phyloP scores from a whole-genome alignment of 2,329 filamentous ascomycete species.

The Alternaria metachromatica region DNA sequence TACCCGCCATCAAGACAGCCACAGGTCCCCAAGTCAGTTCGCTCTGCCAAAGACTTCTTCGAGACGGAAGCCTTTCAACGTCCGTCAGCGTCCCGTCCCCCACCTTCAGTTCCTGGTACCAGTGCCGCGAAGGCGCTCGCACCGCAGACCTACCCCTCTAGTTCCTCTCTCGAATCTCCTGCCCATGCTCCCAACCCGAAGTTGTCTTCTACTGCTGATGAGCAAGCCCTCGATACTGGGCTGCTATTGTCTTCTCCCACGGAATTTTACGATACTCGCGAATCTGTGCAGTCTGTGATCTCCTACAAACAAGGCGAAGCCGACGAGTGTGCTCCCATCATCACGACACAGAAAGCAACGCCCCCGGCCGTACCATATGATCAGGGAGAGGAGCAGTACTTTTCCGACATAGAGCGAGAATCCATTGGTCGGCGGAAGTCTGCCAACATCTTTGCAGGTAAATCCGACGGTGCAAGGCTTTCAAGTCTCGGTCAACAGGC shows the following conservation, averaged over 20 bases:
- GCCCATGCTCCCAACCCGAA: conserved; percentile 4
- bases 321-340: conserved; percentile 7
- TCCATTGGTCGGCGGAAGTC: conserved; percentile 10
- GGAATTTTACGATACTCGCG: not conserved
- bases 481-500: conserved; percentile 3
- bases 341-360: conserved; percentile 11
- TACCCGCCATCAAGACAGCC: conserved; percentile 9
- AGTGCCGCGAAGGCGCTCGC: conserved; percentile 6
- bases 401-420: conserved; percentile 4
- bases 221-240: not conserved
- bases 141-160: not conserved
- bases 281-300: not conserved
- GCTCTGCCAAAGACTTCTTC: conserved; percentile 37
- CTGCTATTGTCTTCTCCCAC: not conserved
- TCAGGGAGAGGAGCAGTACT: not conserved
- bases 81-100: conserved; percentile 15
- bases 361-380: not conserved
- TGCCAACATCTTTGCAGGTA: conserved; percentile 18
- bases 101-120: conserved; percentile 11
- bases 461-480: conserved; percentile 8
- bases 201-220: not conserved
- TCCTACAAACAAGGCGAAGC: not conserved
- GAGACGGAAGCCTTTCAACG: conserved; percentile 33
- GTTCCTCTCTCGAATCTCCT: not conserved
- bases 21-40: conserved; percentile 31